Base-by-base conservation (phyloP, 345 rosid species). In the Moringa oleifera region DNA sequence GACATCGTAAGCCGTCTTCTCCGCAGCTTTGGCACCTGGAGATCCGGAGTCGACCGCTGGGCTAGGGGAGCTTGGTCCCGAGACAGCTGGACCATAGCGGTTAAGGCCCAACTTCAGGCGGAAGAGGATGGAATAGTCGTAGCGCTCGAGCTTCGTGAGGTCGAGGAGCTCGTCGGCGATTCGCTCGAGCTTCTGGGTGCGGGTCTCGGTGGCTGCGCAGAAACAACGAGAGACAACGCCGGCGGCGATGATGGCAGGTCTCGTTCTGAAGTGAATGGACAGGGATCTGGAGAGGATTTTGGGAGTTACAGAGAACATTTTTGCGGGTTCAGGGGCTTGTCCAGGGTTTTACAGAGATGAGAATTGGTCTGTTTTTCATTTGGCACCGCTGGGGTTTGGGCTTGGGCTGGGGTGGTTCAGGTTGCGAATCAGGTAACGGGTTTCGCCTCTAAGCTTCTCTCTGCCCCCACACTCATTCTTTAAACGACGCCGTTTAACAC, bases 141-240 rank as follows among this genome's bases (percentile, higher is more conserved):
- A 64, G 18, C 87, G 81, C 77, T 90, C 95, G 49, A 90, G 81
- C 61, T 82, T 76, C n/a, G 80, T 83, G 9, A 93, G 88, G 55
- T 74, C 81, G 51, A 85, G 83, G 18, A 88, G 83, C 16, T 83
- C 85, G 68, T 86, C 91, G 49, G 97, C 85, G 57, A 94, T 83
- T 12, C 95, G 89, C 64, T 90, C 97, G 23, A 90, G 94, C 66
- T 94, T 94, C 75, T 82, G 83, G 18, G 90, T 78, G 15, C 81
- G 79, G 20, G 77, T 7, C 53, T 78, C 86, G 37, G 66, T 28
- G 57, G 73, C 59, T 9, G 76, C 59, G 76, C 64, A 78, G 47
- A 80, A 67, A 18, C 56, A 57, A 22, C 83, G 81, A 55, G 71
- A 33, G 37, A 33, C 37, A 33, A 11, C 37, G 37, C 37, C 55